Evolutionary conservation across 2,329 filamentous ascomycete genomes (phyloP).

Genomic region (Aspergillus latus): DNA sequence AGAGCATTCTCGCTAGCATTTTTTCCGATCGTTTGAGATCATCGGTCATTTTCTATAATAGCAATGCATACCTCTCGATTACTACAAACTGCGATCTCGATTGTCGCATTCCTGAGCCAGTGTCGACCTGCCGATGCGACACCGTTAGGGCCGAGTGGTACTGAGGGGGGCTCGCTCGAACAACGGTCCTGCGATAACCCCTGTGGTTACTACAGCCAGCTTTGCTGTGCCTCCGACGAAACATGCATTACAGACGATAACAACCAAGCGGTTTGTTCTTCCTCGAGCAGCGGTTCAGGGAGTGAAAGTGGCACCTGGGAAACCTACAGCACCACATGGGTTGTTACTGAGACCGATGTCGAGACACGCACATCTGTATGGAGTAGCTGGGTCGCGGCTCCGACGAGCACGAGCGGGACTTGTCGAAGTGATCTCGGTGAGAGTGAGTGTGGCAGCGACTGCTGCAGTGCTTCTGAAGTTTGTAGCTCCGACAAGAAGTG

Average conservation of each 20-base stretch:
- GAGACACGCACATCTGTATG: slow-evolving; percentile 56
- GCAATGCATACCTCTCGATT: slow-evolving; percentile 32
- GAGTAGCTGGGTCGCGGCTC: slow-evolving; percentile 43
- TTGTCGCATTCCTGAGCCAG: slow-evolving; percentile 29
- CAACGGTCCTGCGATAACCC: slow-evolving; percentile 46
- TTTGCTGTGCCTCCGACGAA: slow-evolving; percentile 50
- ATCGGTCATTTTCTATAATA: slow-evolving; percentile 11
- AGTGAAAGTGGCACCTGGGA: slow-evolving; percentile 51
- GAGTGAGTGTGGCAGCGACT: slow-evolving; percentile 44
- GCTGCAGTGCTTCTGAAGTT: slow-evolving; percentile 46
- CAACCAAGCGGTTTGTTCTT: slow-evolving; percentile 50
- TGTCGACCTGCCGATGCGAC: slow-evolving; percentile 29
- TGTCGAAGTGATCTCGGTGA: slow-evolving; percentile 52
- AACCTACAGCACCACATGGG: slow-evolving; percentile 58
- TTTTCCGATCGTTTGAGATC: slow-evolving; percentile 7
- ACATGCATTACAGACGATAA: slow-evolving; percentile 52
- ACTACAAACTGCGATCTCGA: slow-evolving; percentile 27
- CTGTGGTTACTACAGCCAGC: slow-evolving; percentile 53
- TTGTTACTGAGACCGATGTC: slow-evolving; percentile 52
- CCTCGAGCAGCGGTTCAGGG: slow-evolving; percentile 13
- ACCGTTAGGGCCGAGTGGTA: slow-evolving; percentile 22
- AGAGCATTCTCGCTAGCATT: slow-evolving; percentile 5
- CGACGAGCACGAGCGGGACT: slow-evolving; percentile 24
- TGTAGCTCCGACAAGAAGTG: slow-evolving; percentile 43
- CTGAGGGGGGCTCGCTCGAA: slow-evolving; percentile 18